Conservation (phyloP, 2,329 filamentous ascomycete species). For the Arthrobotrys entomopaga region DNA sequence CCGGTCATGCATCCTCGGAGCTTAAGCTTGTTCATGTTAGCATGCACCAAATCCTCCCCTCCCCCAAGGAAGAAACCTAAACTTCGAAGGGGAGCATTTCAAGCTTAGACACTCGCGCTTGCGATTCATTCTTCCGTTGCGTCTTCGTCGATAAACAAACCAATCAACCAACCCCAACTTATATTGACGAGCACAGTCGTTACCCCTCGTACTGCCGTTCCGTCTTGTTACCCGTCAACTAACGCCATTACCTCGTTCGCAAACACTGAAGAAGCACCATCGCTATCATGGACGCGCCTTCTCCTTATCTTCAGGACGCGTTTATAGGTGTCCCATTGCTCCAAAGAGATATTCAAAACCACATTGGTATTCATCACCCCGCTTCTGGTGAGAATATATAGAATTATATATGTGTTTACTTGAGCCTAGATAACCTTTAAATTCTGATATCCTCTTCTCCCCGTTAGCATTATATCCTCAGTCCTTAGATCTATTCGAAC, state of each 20-base stretch:
- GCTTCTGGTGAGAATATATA: background rate
- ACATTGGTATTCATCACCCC: slow-evolving; percentile 20
- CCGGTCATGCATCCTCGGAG: no score
- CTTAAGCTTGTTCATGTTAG: no score
- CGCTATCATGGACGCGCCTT: slow-evolving; percentile 52
- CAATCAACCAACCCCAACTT: no score
- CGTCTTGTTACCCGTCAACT: background rate
- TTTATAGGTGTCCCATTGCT: slow-evolving; percentile 28
- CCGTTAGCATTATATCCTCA: slow-evolving; percentile 18
- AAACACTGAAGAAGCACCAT: slow-evolving; percentile 55
- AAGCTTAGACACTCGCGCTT: no score
- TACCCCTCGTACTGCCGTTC: no score
- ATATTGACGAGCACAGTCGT: no score
- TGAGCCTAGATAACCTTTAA: background rate
- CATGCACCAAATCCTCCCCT: no score
- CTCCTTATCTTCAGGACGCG: slow-evolving; percentile 26
- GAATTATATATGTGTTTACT: no score
- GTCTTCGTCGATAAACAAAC: no score
- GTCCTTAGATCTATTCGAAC: slow-evolving; percentile 19
- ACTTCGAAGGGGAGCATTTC: no score
- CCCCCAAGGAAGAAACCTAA: background rate
- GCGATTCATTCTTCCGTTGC: no score
- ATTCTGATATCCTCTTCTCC: background rate
- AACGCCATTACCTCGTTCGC: background rate
- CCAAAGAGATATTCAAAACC: slow-evolving; percentile 24